These are phyloP conservation scores for Arthroderma uncinatum DNA, from an alignment of 2,329 filamentous ascomycete species.

Conservation along the genomic window DNA sequence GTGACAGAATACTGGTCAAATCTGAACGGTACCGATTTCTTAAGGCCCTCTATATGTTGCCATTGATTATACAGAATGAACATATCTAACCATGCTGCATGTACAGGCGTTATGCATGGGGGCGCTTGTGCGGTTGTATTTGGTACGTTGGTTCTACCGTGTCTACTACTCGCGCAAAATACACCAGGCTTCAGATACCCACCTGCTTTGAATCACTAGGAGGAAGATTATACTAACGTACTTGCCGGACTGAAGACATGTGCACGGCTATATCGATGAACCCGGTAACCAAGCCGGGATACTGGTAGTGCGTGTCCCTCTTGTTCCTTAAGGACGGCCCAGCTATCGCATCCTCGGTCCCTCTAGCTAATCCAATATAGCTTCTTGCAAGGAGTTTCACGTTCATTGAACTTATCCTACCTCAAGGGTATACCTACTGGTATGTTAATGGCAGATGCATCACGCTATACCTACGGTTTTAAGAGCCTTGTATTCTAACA, in stretches of 20 bases:
- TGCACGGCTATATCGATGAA: constrained; percentile 42
- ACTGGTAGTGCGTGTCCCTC: constrained; percentile 35
- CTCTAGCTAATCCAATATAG: constrained; percentile 13
- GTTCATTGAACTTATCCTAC: constrained; percentile 43
- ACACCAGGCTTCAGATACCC: no score
- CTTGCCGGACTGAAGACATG: constrained; percentile 33
- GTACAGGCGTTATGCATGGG: constrained; percentile 21
- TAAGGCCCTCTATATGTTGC: neutral
- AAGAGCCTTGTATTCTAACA: neutral
- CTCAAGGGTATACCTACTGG: constrained; percentile 40
- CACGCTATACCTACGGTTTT: neutral
- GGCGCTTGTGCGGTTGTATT: constrained; percentile 64
- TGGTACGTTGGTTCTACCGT: constrained; percentile 39
- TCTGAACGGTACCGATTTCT: constrained; percentile 16
- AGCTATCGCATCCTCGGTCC: no score
- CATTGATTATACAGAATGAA: neutral
- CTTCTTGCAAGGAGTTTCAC: constrained; percentile 42
- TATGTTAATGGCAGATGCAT: constrained; percentile 15
- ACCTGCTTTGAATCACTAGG: neutral
- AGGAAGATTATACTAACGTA: neutral
- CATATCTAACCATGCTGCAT: neutral
- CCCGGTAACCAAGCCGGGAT: constrained; percentile 38
- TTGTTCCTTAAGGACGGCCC: no score
- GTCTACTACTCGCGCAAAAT: no score
- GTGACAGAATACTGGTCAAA: constrained; percentile 19